phyloP scores from a whole-genome alignment of 345 rosid genomes.

The Murraya koenigii region DNA sequence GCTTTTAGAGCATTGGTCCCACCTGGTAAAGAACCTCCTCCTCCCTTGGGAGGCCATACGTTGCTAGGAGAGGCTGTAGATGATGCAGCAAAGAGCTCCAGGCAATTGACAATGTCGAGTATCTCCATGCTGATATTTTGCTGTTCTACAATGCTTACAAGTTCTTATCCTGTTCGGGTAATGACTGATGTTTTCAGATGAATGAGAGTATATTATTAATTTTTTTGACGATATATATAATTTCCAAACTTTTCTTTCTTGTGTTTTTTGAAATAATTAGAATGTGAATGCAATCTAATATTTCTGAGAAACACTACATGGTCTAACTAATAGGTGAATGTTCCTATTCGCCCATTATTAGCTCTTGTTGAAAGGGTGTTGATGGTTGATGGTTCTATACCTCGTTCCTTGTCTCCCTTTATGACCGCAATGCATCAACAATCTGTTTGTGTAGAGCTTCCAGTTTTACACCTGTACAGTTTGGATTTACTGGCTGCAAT shows the following conservation, averaged over 20 bases:
- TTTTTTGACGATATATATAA: background rate
- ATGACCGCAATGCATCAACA: slow-evolving; percentile 73
- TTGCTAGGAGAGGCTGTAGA: slow-evolving; percentile 33
- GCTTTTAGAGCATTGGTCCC: slow-evolving; percentile 62
- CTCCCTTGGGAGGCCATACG: slow-evolving; percentile 54
- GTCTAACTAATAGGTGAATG: slow-evolving; percentile 42
- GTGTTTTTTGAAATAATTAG: background rate
- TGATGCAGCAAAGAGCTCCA: slow-evolving; percentile 44
- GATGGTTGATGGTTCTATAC: slow-evolving; percentile 71
- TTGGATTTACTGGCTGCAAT: slow-evolving; percentile 64
- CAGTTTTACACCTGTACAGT: slow-evolving; percentile 53
- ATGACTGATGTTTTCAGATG: slow-evolving; percentile 2
- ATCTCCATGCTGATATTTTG: slow-evolving; percentile 56
- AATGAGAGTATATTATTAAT: background rate
- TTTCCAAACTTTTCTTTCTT: background rate
- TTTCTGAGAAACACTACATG: slow-evolving; percentile 8
- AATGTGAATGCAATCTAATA: background rate
- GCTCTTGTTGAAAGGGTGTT: slow-evolving; percentile 80
- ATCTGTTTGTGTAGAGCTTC: slow-evolving; percentile 74
- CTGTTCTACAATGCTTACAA: slow-evolving; percentile 64
- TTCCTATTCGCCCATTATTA: slow-evolving; percentile 61
- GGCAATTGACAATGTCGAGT: slow-evolving; percentile 39
- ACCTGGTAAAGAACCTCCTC: slow-evolving; percentile 70
- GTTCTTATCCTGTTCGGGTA: slow-evolving; percentile 74
- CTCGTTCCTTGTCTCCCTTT: slow-evolving; percentile 41